Conservation (phyloP, 345 rosid species). For the Laguncularia racemosa region DNA sequence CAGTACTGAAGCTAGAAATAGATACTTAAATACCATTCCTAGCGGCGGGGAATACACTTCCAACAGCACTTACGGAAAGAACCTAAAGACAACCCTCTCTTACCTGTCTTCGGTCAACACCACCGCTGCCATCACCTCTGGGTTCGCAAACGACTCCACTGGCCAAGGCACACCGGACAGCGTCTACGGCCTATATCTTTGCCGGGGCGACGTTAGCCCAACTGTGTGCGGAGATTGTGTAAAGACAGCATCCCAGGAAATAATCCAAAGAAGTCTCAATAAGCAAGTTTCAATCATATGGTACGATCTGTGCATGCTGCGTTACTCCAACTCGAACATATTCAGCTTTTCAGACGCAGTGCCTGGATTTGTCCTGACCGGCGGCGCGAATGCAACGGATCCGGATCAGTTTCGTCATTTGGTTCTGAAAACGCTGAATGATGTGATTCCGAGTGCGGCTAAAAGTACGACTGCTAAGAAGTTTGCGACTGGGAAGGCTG, state of each 20-base stretch:
- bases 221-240: no score
- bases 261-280: conserved; percentile 7
- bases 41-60: no score
- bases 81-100: conserved; percentile 1
- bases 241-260: no score
- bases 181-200: no score
- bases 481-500: conserved; percentile 20
- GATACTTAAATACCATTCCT: no score
- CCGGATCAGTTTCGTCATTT: conserved; percentile 5
- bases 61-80: no score
- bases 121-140: neutral
- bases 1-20: no score
- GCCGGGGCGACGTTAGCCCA: no score
- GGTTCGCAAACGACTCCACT: conserved; percentile 11
- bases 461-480: conserved; percentile 15
- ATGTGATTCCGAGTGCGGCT: conserved; percentile 8
- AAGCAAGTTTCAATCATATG: conserved; percentile 9
- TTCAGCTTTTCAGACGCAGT: neutral
- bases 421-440: neutral
- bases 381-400: neutral
- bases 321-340: conserved; percentile 10
- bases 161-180: conserved; percentile 13
- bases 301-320: conserved; percentile 21
- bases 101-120: conserved; percentile 14
- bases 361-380: neutral